Evolutionary conservation across 2,329 filamentous ascomycete genomes (phyloP).

Genomic region (Thermoascus crustaceus): DNA sequence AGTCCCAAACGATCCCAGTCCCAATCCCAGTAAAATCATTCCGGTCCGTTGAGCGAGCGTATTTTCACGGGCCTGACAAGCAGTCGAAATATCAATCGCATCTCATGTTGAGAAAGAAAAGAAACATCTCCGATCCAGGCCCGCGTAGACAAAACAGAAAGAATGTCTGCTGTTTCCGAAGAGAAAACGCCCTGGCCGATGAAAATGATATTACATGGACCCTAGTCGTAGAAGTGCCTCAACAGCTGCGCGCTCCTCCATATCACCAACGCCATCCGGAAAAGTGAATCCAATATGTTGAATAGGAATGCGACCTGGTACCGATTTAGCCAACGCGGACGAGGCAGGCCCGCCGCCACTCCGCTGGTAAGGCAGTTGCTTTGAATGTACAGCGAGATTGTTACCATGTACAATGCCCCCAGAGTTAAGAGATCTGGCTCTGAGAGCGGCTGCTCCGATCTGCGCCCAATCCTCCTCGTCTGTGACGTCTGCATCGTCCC

Average conservation of each 20-base stretch:
- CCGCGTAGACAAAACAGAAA: constrained; percentile 17
- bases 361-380: constrained; percentile 14
- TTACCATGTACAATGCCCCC: constrained; percentile 31
- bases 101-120: constrained; percentile 9
- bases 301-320: constrained; percentile 28
- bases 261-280: constrained; percentile 26
- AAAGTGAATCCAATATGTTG: constrained; percentile 25
- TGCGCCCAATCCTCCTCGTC: constrained; percentile 95
- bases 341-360: constrained; percentile 28
- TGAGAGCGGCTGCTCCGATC: constrained; percentile 76
- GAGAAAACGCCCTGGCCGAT: constrained; percentile 15
- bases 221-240: constrained; percentile 42
- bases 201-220: constrained; percentile 35
- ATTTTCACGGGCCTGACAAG: too few relatives aligned
- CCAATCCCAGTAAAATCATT: constrained; percentile 6
- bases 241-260: constrained; percentile 40
- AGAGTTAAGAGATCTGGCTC: constrained; percentile 52
- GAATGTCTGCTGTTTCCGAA: constrained; percentile 4
- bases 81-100: constrained; percentile 2
- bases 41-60: too few relatives aligned
- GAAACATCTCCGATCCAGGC: constrained; percentile 16
- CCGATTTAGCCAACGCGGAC: constrained; percentile 32
- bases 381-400: constrained; percentile 32
- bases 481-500: constrained; percentile 78
- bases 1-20: constrained; percentile 7